Conservation (phyloP, 768 basidiomycete species). For the Russula sp. region DNA sequence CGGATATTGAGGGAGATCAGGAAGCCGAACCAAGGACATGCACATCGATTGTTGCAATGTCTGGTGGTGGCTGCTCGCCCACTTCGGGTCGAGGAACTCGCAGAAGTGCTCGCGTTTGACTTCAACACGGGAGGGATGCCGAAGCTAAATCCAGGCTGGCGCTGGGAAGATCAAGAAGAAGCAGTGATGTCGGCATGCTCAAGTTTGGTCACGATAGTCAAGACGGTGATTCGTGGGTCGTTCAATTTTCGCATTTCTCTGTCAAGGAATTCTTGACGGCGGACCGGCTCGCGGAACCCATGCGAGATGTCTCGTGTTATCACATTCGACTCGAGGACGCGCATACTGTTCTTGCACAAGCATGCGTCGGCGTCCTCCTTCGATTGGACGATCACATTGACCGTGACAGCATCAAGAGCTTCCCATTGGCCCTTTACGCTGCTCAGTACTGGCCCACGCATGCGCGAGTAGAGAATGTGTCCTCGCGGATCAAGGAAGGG, state of each 20-base stretch:
- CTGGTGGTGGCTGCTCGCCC: not conserved
- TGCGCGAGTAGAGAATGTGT: not conserved
- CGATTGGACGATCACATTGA: not conserved
- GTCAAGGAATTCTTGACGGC: slow-evolving; percentile 5
- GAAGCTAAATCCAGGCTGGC: not conserved
- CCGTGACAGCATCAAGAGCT: not conserved
- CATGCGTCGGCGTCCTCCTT: not conserved
- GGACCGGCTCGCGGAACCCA: not conserved
- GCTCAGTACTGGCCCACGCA: slow-evolving; percentile 5
- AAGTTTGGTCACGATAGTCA: not conserved
- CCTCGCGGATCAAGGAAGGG: not conserved
- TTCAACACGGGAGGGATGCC: not conserved
- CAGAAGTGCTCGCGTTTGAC: not conserved
- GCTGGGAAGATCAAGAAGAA: slow-evolving; percentile 1
- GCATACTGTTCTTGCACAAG: slow-evolving; percentile 1
- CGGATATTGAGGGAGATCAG: slow-evolving; percentile 8
- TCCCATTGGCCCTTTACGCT: not conserved
- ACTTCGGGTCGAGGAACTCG: slow-evolving; percentile 5
- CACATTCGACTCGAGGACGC: not conserved
- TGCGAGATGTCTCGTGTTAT: not conserved
- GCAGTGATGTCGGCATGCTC: not conserved
- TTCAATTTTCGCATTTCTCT: slow-evolving; percentile 3
- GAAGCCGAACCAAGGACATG: not conserved
- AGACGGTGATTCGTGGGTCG: not conserved
- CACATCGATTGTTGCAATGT: slow-evolving; percentile 9